These are phyloP conservation scores for Aspergillus persii DNA, from an alignment of 2,329 filamentous ascomycete species.

Conservation along the genomic window DNA sequence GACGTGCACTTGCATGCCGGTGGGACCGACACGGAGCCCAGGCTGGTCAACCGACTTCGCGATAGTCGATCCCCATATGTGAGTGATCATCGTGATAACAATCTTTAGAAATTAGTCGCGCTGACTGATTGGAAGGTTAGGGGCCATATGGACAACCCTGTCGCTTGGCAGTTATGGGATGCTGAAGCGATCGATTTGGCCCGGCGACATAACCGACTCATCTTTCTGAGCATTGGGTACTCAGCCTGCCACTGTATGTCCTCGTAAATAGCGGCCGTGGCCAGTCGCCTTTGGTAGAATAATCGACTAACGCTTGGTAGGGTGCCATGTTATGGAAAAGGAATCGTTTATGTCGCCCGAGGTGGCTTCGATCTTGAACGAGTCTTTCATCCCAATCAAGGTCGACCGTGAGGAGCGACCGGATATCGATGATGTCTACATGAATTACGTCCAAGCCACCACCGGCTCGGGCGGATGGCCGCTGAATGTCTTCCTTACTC, in stretches of 20 bases:
- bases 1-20: conserved; percentile 28
- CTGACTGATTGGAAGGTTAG: conserved; percentile 53
- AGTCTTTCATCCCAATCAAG: conserved; percentile 84
- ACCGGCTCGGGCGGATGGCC: conserved; percentile 91
- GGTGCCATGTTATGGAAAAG: conserved; percentile 85
- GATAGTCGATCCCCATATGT: conserved; percentile 70
- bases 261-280: neutral
- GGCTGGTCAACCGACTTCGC: conserved; percentile 55
- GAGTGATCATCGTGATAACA: conserved; percentile 23
- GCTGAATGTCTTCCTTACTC: conserved; percentile 92
- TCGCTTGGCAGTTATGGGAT: conserved; percentile 89
- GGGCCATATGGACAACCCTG: conserved; percentile 74
- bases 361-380: conserved; percentile 78
- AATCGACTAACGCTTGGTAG: conserved; percentile 42
- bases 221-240: conserved; percentile 95
- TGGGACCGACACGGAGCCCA: conserved; percentile 22
- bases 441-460: conserved; percentile 96
- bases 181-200: conserved; percentile 74
- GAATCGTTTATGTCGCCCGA: conserved; percentile 86
- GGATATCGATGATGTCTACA: conserved; percentile 92
- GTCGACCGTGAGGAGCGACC: conserved; percentile 92
- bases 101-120: neutral
- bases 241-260: conserved; percentile 87
- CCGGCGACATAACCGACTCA: conserved; percentile 75
- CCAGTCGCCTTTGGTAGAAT: neutral